A percentile compares a stretch with the other conserved stretches of the same genome.
These are phyloP conservation scores for Amoeboaphelidium protococcarum DNA, from an alignment of 371 early-diverging fungal species.

Conservation along the genomic window DNA sequence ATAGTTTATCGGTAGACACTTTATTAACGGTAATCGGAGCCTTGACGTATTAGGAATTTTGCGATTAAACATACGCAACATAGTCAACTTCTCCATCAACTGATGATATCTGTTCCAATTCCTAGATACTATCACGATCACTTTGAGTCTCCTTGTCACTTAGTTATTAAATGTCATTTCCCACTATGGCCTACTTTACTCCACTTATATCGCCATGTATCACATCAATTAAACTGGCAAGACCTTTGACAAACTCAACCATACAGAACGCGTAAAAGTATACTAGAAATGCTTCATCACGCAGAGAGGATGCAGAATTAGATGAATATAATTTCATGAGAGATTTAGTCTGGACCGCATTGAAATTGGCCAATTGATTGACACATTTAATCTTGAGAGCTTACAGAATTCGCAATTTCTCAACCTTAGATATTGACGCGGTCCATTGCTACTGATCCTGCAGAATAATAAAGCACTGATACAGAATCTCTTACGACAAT, in stretches of 20 bases:
- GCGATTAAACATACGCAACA: too few species aligned
- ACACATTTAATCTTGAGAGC: conserved; percentile 1
- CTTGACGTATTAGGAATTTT: too few species aligned
- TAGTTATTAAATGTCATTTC: too few species aligned
- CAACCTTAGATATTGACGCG: neutral
- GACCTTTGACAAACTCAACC: conserved; percentile 6
- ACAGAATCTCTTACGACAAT: neutral
- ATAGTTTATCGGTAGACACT: too few species aligned
- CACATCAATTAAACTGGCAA: too few species aligned
- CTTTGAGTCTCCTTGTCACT: too few species aligned
- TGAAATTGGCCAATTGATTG: conserved; percentile 4
- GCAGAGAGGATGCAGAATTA: neutral
- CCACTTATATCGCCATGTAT: too few species aligned
- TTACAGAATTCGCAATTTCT: conserved; percentile 2
- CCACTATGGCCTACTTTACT: too few species aligned
- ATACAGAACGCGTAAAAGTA: conserved; percentile 8
- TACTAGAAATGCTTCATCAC: conserved; percentile 7
- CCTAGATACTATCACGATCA: too few species aligned
- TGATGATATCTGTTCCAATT: too few species aligned
- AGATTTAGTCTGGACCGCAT: conserved; percentile 2
- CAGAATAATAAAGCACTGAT: neutral
- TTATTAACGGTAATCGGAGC: too few species aligned
- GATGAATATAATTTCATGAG: conserved; percentile 3
- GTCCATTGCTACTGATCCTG: neutral
- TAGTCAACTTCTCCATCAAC: too few species aligned